Evolutionary conservation across 495 filamentous ascomycete species (phyloP).

Genomic region (Tetracladium setigerum): DNA sequence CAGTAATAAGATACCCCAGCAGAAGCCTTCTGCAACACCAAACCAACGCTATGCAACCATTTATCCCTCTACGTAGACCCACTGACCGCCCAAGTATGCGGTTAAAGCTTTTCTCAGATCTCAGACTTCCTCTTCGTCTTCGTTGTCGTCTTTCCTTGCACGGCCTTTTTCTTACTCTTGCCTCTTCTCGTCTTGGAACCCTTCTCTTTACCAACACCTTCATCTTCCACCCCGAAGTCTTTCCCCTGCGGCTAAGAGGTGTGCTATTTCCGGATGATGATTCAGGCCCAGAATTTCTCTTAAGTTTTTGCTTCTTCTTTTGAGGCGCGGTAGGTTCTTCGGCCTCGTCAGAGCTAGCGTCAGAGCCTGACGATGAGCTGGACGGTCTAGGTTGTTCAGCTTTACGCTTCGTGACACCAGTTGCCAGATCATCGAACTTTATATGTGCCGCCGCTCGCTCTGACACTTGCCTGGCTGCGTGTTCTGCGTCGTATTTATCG

Average conservation of each 20-base stretch:
- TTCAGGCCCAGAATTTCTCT: too few relatives aligned
- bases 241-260: background rate
- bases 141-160: slow-evolving; percentile 9
- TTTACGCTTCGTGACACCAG: slow-evolving; percentile 25
- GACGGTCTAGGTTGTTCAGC: slow-evolving; percentile 22
- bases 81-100: too few relatives aligned
- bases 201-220: slow-evolving; percentile 5
- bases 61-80: too few relatives aligned
- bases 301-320: slow-evolving; percentile 1
- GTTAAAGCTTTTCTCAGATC: too few relatives aligned
- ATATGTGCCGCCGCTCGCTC: slow-evolving; percentile 43
- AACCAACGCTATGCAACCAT: too few relatives aligned
- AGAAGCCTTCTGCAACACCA: too few relatives aligned
- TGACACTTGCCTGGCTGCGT: slow-evolving; percentile 44
- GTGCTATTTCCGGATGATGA: too few relatives aligned
- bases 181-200: slow-evolving; percentile 1
- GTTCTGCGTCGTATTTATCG: slow-evolving; percentile 48
- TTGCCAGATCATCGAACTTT: slow-evolving; percentile 33
- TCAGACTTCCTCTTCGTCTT: slow-evolving; percentile 13
- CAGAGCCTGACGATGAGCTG: slow-evolving; percentile 21
- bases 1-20: too few relatives aligned
- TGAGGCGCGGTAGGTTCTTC: background rate
- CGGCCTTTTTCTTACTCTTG: slow-evolving; percentile 19
- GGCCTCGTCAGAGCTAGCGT: slow-evolving; percentile 18
- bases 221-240: background rate